Evolutionary conservation across 1,284 basidiomycete species (phyloP).

Genomic region (Boletus semigastroideus): DNA sequence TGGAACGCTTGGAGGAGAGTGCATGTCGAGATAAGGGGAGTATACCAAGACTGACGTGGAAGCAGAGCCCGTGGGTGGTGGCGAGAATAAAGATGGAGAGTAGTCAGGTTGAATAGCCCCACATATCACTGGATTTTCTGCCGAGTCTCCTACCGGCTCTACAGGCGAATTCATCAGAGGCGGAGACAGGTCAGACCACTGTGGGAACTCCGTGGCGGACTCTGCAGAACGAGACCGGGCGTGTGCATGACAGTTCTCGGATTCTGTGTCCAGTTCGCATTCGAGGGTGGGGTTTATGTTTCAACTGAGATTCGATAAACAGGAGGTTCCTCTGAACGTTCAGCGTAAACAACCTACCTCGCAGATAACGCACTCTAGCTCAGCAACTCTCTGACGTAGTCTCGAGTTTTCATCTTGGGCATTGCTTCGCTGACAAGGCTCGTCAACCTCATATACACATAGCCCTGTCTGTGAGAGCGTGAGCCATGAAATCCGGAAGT

Average conservation of each 20-base stretch:
- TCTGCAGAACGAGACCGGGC: conserved; percentile 18
- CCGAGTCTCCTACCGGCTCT: conserved; percentile 5
- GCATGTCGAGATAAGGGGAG: conserved; percentile 31
- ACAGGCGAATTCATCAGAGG: conserved; percentile 1
- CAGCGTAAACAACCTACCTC: conserved; percentile 46
- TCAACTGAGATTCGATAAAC: conserved; percentile 41
- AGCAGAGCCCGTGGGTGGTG: conserved; percentile 9
- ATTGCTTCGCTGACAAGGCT: conserved; percentile 57
- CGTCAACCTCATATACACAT: conserved; percentile 83
- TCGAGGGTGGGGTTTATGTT: conserved; percentile 71
- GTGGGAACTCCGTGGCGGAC: conserved; percentile 3
- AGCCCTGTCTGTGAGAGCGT: conserved; percentile 60
- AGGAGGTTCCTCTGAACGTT: neutral
- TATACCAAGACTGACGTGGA: conserved; percentile 9
- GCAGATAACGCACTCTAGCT: conserved; percentile 80
- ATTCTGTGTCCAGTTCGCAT: conserved; percentile 24
- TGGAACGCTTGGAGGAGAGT: conserved; percentile 40
- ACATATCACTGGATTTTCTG: conserved; percentile 1
- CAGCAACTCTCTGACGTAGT: conserved; percentile 73
- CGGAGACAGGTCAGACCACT: conserved; percentile 1
- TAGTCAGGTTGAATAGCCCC: conserved; percentile 10
- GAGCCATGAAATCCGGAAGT: neutral
- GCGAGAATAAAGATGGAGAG: conserved; percentile 13
- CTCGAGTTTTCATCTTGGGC: conserved; percentile 63
- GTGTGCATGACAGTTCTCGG: conserved; percentile 27